These are phyloP conservation scores for Cinnamomum chago DNA, from an alignment of 164 flowering plant species.

Conservation along the genomic window DNA sequence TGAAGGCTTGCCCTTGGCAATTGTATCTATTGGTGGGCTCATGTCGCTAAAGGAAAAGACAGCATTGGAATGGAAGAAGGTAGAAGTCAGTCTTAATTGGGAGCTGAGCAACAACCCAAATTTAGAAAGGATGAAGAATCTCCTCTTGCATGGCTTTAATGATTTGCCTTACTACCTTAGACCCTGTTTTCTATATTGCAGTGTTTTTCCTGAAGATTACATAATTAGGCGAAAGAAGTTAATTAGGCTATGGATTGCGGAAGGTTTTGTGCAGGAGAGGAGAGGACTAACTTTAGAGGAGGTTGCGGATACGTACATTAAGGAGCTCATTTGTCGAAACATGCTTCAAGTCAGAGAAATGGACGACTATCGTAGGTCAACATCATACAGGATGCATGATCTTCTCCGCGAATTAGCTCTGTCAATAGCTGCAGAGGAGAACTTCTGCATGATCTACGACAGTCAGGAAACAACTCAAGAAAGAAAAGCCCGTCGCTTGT, in stretches of 20 bases:
- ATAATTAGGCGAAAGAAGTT: constrained; percentile 10
- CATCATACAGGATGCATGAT: constrained; percentile 13
- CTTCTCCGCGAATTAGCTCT: constrained; percentile 14
- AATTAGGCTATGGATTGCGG: constrained; percentile 21
- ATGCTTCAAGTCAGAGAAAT: constrained; percentile 4
- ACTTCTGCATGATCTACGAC: background rate
- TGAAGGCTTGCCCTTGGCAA: constrained; percentile 24
- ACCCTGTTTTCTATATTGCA: constrained; percentile 21
- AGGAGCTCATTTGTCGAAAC: constrained; percentile 7
- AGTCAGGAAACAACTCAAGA: background rate
- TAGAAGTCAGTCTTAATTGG: constrained; percentile 6
- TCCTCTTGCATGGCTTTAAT: constrained; percentile 9
- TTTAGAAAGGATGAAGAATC: background rate
- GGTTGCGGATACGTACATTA: constrained; percentile 4
- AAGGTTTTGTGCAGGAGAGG: constrained; percentile 15
- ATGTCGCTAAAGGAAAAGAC: constrained; percentile 1
- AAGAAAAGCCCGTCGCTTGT: background rate
- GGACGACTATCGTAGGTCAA: background rate
- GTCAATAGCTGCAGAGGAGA: constrained; percentile 1
- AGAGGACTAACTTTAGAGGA: background rate
- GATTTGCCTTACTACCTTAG: constrained; percentile 16
- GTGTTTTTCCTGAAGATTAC: constrained; percentile 17
- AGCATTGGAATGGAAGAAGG: constrained; percentile 10
- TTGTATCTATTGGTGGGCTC: constrained; percentile 15
- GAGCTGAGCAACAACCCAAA: constrained; percentile 3